phyloP scores from a whole-genome alignment of 306 rosid species.

The Urtica urens region DNA sequence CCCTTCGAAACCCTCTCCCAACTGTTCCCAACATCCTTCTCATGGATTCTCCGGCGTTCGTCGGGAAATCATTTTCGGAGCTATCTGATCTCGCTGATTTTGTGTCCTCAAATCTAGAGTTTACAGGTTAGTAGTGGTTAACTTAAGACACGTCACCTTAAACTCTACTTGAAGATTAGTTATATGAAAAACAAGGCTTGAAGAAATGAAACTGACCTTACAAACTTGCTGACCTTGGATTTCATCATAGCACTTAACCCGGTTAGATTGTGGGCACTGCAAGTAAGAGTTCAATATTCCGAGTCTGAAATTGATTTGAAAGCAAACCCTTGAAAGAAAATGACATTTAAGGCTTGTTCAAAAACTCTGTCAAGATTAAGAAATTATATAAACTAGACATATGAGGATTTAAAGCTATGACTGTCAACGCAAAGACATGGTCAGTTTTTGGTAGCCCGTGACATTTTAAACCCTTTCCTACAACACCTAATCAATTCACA shows the following conservation, averaged over 20 bases:
- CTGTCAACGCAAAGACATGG: not conserved
- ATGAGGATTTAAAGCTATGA: not conserved
- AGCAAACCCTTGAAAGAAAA: not conserved
- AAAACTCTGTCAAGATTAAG: not conserved
- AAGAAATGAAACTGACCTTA: conserved; percentile 40
- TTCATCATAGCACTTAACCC: conserved; percentile 23
- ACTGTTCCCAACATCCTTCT: conserved; percentile 14
- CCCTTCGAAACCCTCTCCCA: conserved; percentile 13
- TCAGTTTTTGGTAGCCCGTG: not conserved
- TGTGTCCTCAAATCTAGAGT: conserved; percentile 55
- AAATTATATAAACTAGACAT: not conserved
- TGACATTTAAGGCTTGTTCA: not conserved
- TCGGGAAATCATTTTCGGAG: conserved; percentile 21
- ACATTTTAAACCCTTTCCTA: not conserved
- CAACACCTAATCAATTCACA: conserved; percentile 5
- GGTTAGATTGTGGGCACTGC: conserved; percentile 10
- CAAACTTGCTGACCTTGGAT: conserved; percentile 28
- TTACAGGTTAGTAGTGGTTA: too few species aligned
- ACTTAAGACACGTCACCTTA: too few species aligned
- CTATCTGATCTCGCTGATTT: conserved; percentile 37
- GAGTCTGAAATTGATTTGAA: not conserved
- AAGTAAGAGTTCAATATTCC: conserved; percentile 7
- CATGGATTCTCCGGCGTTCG: conserved; percentile 24
- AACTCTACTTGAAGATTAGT: not conserved
- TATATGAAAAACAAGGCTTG: not conserved